phyloP scores from a whole-genome alignment of 345 rosid species.

The Boechera retrofracta region DNA sequence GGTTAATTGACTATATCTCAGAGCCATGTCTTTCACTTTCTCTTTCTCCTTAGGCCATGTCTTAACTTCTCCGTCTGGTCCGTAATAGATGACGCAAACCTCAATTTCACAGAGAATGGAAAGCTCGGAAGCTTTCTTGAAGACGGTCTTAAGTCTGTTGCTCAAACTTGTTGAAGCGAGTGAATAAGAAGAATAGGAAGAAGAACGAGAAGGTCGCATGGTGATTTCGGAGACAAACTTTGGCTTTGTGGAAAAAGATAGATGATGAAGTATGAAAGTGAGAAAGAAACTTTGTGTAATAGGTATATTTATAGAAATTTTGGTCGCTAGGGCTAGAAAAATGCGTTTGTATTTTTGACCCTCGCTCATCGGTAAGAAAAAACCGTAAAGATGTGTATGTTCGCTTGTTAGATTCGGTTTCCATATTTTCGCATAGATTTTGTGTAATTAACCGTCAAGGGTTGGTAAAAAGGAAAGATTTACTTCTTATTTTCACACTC shows the following conservation, averaged over 20 bases:
- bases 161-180: not conserved
- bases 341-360: not conserved
- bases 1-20: not conserved
- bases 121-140: constrained; percentile 37
- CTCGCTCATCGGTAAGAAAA: not conserved
- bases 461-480: not conserved
- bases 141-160: constrained; percentile 9
- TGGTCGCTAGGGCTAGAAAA: not conserved
- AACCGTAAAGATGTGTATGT: not conserved
- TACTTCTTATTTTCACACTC: not conserved
- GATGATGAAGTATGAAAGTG: not conserved
- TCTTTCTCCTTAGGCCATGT: constrained; percentile 29
- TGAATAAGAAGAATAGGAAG: constrained; percentile 9
- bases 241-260: not conserved
- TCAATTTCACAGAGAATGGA: constrained; percentile 24
- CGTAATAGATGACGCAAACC: constrained; percentile 13
- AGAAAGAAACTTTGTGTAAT: not conserved
- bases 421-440: not conserved
- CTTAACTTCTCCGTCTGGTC: constrained; percentile 14
- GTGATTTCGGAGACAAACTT: not conserved
- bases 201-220: constrained; percentile 1
- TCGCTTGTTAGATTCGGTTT: not conserved
- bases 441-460: not conserved
- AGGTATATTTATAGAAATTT: not conserved
- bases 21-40: constrained; percentile 30